A percentile compares a stretch with the other conserved stretches of the same genome.
These are phyloP conservation scores for Chrysanthemum lavandulifolium DNA, from an alignment of 129 eudicot genomes.

Conservation along the genomic window DNA sequence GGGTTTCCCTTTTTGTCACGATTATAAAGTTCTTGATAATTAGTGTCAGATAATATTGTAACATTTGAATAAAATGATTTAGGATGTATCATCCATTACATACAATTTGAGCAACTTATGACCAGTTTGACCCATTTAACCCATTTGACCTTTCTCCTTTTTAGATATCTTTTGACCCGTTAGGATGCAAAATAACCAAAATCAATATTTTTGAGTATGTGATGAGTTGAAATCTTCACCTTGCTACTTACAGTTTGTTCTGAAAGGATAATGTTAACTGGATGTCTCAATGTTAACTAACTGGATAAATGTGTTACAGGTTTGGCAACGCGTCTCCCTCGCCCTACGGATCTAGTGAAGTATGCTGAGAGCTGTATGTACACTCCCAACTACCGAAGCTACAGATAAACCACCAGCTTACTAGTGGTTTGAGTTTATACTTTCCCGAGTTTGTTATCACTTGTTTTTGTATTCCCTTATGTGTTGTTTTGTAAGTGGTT, in stretches of 20 bases:
- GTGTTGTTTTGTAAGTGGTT: constrained; percentile 23
- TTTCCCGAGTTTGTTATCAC: neutral
- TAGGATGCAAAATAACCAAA: no score
- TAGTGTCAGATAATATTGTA: no score
- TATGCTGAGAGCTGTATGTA: constrained; percentile 89
- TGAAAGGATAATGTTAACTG: neutral
- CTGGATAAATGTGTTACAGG: constrained; percentile 36
- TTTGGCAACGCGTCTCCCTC: constrained; percentile 87
- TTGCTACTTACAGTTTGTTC: neutral
- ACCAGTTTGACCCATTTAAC: neutral
- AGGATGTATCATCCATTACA: neutral
- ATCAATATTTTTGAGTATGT: no score
- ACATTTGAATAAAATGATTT: neutral
- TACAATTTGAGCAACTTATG: neutral
- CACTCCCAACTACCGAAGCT: constrained; percentile 69
- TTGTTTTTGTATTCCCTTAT: neutral
- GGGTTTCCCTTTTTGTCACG: no score
- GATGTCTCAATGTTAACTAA: neutral
- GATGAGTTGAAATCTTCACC: no score
- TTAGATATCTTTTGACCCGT: no score
- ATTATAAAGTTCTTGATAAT: no score
- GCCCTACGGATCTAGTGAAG: constrained; percentile 67
- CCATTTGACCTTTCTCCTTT: no score
- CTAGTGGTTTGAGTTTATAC: constrained; percentile 12
- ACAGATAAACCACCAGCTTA: constrained; percentile 39